Evolutionary conservation across 805 yeast species (phyloP).

Genomic region (Kodamaea leandrae): DNA sequence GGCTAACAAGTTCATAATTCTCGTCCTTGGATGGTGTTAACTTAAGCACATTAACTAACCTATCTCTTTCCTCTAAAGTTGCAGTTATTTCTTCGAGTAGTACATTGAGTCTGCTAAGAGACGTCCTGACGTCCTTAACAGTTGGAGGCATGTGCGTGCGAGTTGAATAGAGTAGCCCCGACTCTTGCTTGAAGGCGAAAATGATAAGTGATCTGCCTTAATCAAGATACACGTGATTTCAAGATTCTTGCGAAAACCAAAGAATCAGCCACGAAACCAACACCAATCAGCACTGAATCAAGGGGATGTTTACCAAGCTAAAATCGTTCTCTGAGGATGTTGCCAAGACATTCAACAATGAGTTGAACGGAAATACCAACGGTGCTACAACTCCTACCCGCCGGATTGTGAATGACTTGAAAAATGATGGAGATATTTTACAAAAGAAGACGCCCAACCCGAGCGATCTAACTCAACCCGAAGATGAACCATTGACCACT

Average conservation of each 20-base stretch:
- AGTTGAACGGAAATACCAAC: slow-evolving; percentile 18
- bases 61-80: slow-evolving; percentile 32
- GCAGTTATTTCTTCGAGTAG: slow-evolving; percentile 29
- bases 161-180: background rate
- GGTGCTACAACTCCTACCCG: slow-evolving; percentile 22
- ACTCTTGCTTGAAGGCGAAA: background rate
- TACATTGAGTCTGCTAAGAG: slow-evolving; percentile 17
- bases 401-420: slow-evolving; percentile 27
- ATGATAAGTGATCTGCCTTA: background rate
- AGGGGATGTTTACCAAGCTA: slow-evolving; percentile 40
- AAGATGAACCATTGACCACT: slow-evolving; percentile 35
- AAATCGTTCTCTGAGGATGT: slow-evolving; percentile 45
- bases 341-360: slow-evolving; percentile 40
- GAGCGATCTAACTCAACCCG: slow-evolving; percentile 45
- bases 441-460: slow-evolving; percentile 48
- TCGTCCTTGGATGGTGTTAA: slow-evolving; percentile 40
- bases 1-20: slow-evolving; percentile 33
- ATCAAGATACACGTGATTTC: slow-evolving; percentile 3
- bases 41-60: slow-evolving; percentile 26
- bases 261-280: background rate
- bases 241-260: background rate
- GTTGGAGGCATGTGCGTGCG: slow-evolving; percentile 10
- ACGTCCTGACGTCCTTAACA: slow-evolving; percentile 19
- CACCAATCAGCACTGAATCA: background rate
- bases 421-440: slow-evolving; percentile 34